Conservation (phyloP, 2,329 filamentous ascomycete species). For the Geosmithia flava region DNA sequence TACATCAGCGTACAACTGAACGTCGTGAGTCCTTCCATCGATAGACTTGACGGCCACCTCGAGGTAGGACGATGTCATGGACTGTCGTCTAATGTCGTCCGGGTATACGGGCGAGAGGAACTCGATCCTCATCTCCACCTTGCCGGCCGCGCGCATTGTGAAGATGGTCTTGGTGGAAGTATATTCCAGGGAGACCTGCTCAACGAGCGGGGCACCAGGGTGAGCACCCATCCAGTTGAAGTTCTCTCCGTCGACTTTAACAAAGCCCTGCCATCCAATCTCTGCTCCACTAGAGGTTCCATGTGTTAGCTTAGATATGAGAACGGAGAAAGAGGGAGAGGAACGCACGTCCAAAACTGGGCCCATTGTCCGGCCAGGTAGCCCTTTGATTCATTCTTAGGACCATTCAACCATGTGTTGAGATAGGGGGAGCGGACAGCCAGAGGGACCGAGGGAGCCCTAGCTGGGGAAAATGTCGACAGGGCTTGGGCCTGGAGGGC, state of each 20-base stretch:
- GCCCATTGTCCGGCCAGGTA: conserved; percentile 60
- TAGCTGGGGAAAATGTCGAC: conserved; percentile 50
- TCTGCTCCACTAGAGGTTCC: conserved; percentile 28
- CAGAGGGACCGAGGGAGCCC: conserved; percentile 57
- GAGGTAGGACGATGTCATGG: conserved; percentile 59
- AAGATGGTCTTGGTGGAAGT: conserved; percentile 64
- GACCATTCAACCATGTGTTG: conserved; percentile 55
- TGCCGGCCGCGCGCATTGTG: conserved; percentile 48
- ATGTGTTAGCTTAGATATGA: conserved; percentile 4
- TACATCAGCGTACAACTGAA: conserved; percentile 63
- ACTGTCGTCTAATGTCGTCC: conserved; percentile 53
- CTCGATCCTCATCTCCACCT: conserved; percentile 52
- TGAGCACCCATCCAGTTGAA: conserved; percentile 59
- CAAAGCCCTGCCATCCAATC: conserved; percentile 55
- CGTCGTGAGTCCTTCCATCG: conserved; percentile 49
- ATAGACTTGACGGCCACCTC: conserved; percentile 48
- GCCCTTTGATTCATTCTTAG: conserved; percentile 48
- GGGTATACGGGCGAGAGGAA: conserved; percentile 62
- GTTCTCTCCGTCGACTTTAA: conserved; percentile 51
- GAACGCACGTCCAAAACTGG: conserved; percentile 51
- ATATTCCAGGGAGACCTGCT: conserved; percentile 54
- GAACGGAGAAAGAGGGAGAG: background rate
- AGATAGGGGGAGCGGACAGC: conserved; percentile 67
- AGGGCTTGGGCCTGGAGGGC: background rate
- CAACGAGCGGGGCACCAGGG: conserved; percentile 32